These are phyloP conservation scores for Salix arbutifolia DNA, from an alignment of 345 rosid genomes.

Conservation along the genomic window DNA sequence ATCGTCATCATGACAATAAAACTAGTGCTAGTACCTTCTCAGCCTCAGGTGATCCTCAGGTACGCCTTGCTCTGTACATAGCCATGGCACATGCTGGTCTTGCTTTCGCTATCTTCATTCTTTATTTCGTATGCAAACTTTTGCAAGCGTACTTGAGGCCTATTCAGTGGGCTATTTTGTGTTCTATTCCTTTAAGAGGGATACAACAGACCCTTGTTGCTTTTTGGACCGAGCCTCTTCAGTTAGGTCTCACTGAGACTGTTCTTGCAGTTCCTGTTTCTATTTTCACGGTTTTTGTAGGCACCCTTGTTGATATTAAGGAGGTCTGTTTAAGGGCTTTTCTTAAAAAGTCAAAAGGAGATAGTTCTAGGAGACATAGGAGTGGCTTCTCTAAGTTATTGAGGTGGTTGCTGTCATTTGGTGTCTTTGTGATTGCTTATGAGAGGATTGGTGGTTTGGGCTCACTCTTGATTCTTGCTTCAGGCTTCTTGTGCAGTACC, in stretches of 20 bases:
- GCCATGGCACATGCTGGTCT: slow-evolving; percentile 99
- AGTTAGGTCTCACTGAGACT: slow-evolving; percentile 86
- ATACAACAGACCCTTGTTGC: slow-evolving; percentile 77
- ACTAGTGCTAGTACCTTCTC: slow-evolving; percentile 22
- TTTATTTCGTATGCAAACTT: slow-evolving; percentile 67
- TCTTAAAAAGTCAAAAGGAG: slow-evolving; percentile 48
- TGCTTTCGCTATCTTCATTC: slow-evolving; percentile 55
- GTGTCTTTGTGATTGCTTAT: slow-evolving; percentile 72
- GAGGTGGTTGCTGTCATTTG: slow-evolving; percentile 72
- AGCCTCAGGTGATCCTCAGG: slow-evolving; percentile 67
- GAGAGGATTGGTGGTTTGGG: slow-evolving; percentile 69
- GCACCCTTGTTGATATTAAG: slow-evolving; percentile 71
- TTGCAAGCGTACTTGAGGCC: slow-evolving; percentile 83
- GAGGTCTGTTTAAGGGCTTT: slow-evolving; percentile 51
- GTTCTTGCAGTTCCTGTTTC: slow-evolving; percentile 77
- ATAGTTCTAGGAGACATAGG: slow-evolving; percentile 25
- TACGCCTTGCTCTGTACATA: slow-evolving; percentile 82
- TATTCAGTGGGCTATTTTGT: slow-evolving; percentile 90
- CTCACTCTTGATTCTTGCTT: slow-evolving; percentile 53
- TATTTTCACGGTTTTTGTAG: slow-evolving; percentile 61
- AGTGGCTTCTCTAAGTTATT: slow-evolving; percentile 71
- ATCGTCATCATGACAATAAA: slow-evolving; percentile 6
- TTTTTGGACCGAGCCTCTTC: slow-evolving; percentile 82
- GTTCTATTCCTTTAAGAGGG: slow-evolving; percentile 89
- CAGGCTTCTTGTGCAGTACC: slow-evolving; percentile 61